phyloP scores from a whole-genome alignment of 805 yeast species.

The Teunomyces barrocoloradensis region DNA sequence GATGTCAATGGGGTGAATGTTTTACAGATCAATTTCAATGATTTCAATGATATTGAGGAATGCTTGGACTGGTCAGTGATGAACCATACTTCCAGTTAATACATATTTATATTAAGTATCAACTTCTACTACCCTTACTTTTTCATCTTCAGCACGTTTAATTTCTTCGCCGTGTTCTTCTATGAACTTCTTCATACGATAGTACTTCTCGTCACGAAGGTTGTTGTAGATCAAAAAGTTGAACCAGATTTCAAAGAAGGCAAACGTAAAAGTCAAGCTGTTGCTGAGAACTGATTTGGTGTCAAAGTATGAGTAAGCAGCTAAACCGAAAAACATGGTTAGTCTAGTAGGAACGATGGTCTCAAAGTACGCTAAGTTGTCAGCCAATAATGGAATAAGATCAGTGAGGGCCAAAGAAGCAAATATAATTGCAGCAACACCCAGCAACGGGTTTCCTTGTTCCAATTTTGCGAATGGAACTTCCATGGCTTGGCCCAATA shows the following conservation, averaged over 20 bases:
- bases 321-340: conserved; percentile 46
- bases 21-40: conserved; percentile 48
- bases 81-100: conserved; percentile 24
- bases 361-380: conserved; percentile 52
- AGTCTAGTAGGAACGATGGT: conserved; percentile 60
- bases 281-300: conserved; percentile 52
- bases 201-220: conserved; percentile 61
- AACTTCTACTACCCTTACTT: conserved; percentile 29
- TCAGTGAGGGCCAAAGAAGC: conserved; percentile 48
- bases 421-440: conserved; percentile 48
- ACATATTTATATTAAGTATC: conserved; percentile 8
- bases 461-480: conserved; percentile 34
- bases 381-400: conserved; percentile 53
- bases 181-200: conserved; percentile 42
- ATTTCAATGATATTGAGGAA: conserved; percentile 51
- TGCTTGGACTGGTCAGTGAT: conserved; percentile 55
- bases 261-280: conserved; percentile 56
- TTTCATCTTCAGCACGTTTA: conserved; percentile 26
- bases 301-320: conserved; percentile 48
- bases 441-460: conserved; percentile 44
- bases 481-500: conserved; percentile 60
- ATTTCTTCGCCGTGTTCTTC: conserved; percentile 39
- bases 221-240: conserved; percentile 60
- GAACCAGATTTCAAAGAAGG: conserved; percentile 69
- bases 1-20: conserved; percentile 37